These are phyloP conservation scores for Termitomyces sp. DNA, from an alignment of 768 basidiomycete species.

Conservation along the genomic window DNA sequence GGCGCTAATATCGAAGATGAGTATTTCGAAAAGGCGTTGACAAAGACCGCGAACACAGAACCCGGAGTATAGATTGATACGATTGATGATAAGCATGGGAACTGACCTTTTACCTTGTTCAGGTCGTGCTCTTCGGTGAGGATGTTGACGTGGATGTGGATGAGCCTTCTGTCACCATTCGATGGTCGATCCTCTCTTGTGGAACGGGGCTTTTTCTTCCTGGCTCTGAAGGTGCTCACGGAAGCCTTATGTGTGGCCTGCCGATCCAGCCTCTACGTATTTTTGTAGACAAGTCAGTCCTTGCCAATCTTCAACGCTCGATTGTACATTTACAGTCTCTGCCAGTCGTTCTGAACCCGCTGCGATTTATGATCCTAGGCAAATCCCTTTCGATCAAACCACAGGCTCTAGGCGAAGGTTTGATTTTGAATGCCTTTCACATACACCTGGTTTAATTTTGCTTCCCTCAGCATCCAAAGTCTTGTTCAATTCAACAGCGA, in stretches of 20 bases:
- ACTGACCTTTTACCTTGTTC: background rate
- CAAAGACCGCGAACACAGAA: background rate
- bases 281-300: background rate
- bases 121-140: slow-evolving; percentile 55
- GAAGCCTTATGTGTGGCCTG: background rate
- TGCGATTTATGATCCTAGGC: background rate
- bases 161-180: slow-evolving; percentile 50
- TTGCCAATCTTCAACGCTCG: background rate
- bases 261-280: background rate
- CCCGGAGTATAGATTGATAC: background rate
- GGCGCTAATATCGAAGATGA: background rate
- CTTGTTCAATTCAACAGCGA: slow-evolving; percentile 54
- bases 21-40: background rate
- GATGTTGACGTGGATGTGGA: slow-evolving; percentile 56
- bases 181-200: slow-evolving; percentile 53
- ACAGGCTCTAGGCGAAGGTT: background rate
- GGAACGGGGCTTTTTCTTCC: slow-evolving; percentile 25
- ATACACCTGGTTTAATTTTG: background rate
- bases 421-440: background rate
- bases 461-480: slow-evolving; percentile 39
- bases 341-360: background rate
- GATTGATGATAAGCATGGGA: background rate
- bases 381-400: background rate
- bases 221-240: background rate
- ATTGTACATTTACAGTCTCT: background rate